phyloP scores from a whole-genome alignment of 352 stramenopile genomes.

The Phytophthora cactorum region DNA sequence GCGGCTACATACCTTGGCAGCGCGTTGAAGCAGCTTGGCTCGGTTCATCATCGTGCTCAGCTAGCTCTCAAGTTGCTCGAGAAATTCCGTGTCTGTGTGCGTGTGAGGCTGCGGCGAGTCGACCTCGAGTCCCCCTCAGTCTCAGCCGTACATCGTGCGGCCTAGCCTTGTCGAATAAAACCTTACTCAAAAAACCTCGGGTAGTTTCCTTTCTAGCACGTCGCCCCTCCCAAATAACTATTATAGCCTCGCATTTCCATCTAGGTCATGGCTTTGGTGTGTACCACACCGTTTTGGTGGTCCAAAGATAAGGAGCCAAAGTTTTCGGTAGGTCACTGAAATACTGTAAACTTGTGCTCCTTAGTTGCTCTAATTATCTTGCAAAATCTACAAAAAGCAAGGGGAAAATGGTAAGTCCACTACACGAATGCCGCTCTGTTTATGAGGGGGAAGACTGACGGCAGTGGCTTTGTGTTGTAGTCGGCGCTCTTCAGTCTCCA shows the following conservation, averaged over 20 bases:
- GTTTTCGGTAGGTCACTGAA: conserved; percentile 3
- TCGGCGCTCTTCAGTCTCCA: conserved; percentile 98
- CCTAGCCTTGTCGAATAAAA: conserved; percentile 23
- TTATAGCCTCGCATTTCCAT: background rate
- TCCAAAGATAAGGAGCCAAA: conserved; percentile 8
- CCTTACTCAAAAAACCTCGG: conserved; percentile 28
- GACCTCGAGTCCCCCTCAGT: conserved; percentile 26
- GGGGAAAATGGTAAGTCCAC: conserved; percentile 26
- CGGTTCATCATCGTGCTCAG: conserved; percentile 75
- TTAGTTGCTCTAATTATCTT: background rate
- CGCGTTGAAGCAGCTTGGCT: conserved; percentile 72
- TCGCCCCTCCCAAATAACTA: conserved; percentile 19
- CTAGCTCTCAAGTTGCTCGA: conserved; percentile 48
- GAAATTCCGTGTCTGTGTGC: conserved; percentile 52
- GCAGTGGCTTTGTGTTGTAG: conserved; percentile 44
- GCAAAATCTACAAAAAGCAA: background rate
- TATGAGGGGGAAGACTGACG: conserved; percentile 15
- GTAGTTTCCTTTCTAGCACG: conserved; percentile 5
- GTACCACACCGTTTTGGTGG: conserved; percentile 28
- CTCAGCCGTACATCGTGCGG: conserved; percentile 36
- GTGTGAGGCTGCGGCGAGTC: conserved; percentile 40
- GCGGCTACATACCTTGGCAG: conserved; percentile 63
- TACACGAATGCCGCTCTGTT: background rate
- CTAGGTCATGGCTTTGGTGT: conserved; percentile 19
- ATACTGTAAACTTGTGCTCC: background rate